Evolutionary conservation across 2,329 filamentous ascomycete species (phyloP).

Genomic region (Fusarium coffeatum): DNA sequence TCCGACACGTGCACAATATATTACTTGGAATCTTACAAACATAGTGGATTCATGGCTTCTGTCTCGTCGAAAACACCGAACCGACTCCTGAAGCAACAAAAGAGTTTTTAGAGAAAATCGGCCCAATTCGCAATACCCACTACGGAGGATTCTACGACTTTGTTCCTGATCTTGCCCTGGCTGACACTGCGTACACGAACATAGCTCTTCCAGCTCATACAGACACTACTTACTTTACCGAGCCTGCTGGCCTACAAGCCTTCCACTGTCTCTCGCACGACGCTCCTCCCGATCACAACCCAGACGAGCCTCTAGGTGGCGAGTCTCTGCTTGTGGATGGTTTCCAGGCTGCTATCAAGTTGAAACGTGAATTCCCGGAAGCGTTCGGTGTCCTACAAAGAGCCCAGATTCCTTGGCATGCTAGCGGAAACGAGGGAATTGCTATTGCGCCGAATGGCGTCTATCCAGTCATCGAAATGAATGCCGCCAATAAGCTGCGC

Average conservation of each 20-base stretch:
- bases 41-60: slow-evolving; percentile 78
- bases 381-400: slow-evolving; percentile 69
- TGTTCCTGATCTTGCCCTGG: slow-evolving; percentile 85
- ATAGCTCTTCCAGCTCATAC: slow-evolving; percentile 86
- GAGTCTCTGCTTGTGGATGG: slow-evolving; percentile 87
- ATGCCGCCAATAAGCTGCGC: slow-evolving; percentile 57
- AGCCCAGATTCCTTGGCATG: slow-evolving; percentile 77
- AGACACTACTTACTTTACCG: slow-evolving; percentile 95
- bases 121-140: slow-evolving; percentile 89
- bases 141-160: slow-evolving; percentile 89
- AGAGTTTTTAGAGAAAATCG: slow-evolving; percentile 80
- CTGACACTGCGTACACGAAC: slow-evolving; percentile 92
- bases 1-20: not conserved
- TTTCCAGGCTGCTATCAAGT: slow-evolving; percentile 74
- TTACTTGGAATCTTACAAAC: slow-evolving; percentile 24
- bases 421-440: slow-evolving; percentile 89
- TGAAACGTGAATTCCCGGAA: slow-evolving; percentile 64
- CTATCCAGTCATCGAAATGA: slow-evolving; percentile 76
- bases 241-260: slow-evolving; percentile 89
- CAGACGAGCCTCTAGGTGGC: slow-evolving; percentile 68
- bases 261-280: slow-evolving; percentile 87
- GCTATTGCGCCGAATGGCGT: slow-evolving; percentile 77
- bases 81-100: slow-evolving; percentile 76
- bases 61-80: slow-evolving; percentile 78
- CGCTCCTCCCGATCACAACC: slow-evolving; percentile 53